phyloP scores from a whole-genome alignment of 495 filamentous ascomycete species.

The Tricharina praecox region DNA sequence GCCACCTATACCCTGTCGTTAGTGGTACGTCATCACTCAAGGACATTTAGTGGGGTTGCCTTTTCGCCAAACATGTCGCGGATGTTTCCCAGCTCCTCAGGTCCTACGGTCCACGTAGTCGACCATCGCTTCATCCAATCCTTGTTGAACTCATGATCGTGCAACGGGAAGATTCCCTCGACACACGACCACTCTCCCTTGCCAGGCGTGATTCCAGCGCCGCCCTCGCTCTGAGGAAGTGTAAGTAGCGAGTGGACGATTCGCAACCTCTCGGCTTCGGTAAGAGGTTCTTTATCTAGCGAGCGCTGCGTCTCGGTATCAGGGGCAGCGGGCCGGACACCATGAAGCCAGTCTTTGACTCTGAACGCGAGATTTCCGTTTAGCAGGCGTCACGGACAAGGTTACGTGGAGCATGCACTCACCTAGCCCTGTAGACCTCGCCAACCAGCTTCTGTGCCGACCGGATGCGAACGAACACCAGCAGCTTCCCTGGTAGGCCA shows the following conservation, averaged over 20 bases:
- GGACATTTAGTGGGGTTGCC: conserved; percentile 31
- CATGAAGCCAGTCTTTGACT: conserved; percentile 91
- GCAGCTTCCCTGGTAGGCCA: conserved; percentile 55
- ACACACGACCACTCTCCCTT: conserved; percentile 75
- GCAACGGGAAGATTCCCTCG: conserved; percentile 68
- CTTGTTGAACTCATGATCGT: conserved; percentile 75
- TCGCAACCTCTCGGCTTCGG: conserved; percentile 74
- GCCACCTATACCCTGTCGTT: conserved; percentile 41
- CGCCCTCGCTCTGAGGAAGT: conserved; percentile 59
- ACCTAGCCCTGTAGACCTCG: conserved; percentile 55
- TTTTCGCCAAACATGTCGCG: conserved; percentile 83
- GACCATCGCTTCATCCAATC: conserved; percentile 79
- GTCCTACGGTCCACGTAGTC: conserved; percentile 57
- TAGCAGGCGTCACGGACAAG: neutral
- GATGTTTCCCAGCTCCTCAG: conserved; percentile 65
- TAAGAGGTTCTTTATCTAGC: conserved; percentile 50
- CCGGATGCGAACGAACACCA: conserved; percentile 68
- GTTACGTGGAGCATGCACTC: conserved; percentile 13
- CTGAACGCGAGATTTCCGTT: conserved; percentile 29
- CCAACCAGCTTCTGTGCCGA: conserved; percentile 43
- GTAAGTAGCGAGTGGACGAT: conserved; percentile 78
- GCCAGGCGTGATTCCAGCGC: conserved; percentile 73
- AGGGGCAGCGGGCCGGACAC: conserved; percentile 63
- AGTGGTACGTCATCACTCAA: neutral
- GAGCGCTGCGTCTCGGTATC: conserved; percentile 50